Conservation (phyloP, 306 rosid species). For the Oemleria cerasiformis region DNA sequence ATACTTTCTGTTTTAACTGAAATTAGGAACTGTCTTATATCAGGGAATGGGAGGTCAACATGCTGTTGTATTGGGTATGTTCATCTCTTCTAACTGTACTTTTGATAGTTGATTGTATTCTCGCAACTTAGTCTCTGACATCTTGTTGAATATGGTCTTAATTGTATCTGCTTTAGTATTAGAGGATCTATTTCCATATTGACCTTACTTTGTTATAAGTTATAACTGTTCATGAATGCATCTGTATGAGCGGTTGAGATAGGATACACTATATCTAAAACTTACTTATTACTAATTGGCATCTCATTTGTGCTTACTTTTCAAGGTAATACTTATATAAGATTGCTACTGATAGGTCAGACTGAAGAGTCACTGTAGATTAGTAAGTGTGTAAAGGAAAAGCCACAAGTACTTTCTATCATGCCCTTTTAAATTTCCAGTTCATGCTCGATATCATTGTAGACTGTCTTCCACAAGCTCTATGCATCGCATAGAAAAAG, state of each 20-base stretch:
- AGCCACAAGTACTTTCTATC: background rate
- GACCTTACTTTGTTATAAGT: background rate
- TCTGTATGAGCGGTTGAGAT: background rate
- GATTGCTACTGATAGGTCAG: background rate
- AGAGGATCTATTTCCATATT: background rate
- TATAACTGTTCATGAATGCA: background rate
- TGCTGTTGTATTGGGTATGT: conserved; percentile 65
- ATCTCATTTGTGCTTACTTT: background rate
- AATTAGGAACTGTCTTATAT: conserved; percentile 27
- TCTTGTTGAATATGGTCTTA: conserved; percentile 5
- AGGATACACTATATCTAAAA: background rate
- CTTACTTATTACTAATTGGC: background rate
- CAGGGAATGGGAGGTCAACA: conserved; percentile 79
- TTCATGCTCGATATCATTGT: background rate
- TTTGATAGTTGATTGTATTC: conserved; percentile 9
- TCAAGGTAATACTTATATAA: background rate
- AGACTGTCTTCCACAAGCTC: background rate
- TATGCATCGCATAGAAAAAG: background rate
- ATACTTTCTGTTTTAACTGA: conserved; percentile 26
- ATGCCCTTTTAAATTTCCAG: background rate
- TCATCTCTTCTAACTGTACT: conserved; percentile 1
- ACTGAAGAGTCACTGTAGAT: background rate
- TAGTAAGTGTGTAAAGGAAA: background rate
- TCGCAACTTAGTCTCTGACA: background rate
- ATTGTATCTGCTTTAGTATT: background rate